Conservation (phyloP, 345 rosid species). For the Aegle marmelos region DNA sequence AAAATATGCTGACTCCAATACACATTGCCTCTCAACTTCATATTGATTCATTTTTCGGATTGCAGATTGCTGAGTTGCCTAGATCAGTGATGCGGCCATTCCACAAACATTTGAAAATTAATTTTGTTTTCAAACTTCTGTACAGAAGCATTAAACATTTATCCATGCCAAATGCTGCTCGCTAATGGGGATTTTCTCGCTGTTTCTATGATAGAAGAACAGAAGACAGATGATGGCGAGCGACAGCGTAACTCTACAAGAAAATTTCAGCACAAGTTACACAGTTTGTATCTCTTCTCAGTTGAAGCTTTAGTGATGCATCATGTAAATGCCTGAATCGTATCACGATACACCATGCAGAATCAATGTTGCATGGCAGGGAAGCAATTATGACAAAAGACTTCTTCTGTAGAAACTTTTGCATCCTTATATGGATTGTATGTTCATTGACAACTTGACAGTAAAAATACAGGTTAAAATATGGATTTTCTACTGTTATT, state of each 20-base stretch:
- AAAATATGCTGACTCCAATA: neutral
- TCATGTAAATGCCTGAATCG: neutral
- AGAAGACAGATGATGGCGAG: neutral
- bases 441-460: no score
- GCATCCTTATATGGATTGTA: no score
- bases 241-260: no score
- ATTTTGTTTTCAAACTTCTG: neutral
- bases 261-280: neutral
- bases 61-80: no score
- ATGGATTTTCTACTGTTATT: no score
- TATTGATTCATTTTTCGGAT: no score
- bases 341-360: neutral
- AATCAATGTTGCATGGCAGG: neutral
- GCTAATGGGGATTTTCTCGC: neutral
- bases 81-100: no score
- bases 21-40: no score
- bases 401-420: neutral
- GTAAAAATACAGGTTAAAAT: no score
- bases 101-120: neutral
- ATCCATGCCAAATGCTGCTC: neutral
- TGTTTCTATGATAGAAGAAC: conserved; percentile 5
- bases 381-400: neutral
- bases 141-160: neutral
- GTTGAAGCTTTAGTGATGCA: neutral
- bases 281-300: neutral